Evolutionary conservation across 73 alveolate species (phyloP).

Genomic region (Paramecium pentaurelia): DNA sequence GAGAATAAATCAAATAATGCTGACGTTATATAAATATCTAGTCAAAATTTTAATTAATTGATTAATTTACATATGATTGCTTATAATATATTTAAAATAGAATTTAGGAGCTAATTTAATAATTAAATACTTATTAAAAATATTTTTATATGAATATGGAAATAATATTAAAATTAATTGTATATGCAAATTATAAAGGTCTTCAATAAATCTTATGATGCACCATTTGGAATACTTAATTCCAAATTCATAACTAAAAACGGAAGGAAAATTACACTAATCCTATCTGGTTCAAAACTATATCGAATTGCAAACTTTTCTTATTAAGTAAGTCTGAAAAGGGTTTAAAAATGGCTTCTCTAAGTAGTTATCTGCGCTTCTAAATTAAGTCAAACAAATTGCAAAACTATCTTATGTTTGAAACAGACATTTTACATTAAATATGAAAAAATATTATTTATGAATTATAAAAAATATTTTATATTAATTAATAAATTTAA

Average conservation of each 20-base stretch:
- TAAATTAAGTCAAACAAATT: background rate
- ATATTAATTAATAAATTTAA: too few species aligned
- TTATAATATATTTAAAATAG: too few species aligned
- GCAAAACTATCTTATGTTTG: background rate
- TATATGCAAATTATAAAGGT: background rate
- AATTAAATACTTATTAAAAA: too few species aligned
- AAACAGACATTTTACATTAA: background rate
- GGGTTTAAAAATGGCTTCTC: background rate
- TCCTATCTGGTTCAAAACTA: background rate
- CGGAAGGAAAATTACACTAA: background rate
- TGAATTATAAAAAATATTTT: too few species aligned
- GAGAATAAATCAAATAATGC: background rate
- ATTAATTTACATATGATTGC: background rate
- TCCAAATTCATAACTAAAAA: conserved; percentile 15
- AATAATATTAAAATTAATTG: too few species aligned
- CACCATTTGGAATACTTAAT: conserved; percentile 19
- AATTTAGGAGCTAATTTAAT: too few species aligned
- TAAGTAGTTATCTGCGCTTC: background rate
- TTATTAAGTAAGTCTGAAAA: background rate
- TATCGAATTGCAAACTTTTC: background rate
- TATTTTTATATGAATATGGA: too few species aligned
- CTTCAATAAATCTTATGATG: conserved; percentile 19
- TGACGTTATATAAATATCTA: background rate
- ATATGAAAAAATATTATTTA: too few species aligned
- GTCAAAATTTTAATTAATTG: background rate